These are phyloP conservation scores for Cetraspora pellucida DNA, from an alignment of 192 early-diverging fungal species.

Conservation along the genomic window DNA sequence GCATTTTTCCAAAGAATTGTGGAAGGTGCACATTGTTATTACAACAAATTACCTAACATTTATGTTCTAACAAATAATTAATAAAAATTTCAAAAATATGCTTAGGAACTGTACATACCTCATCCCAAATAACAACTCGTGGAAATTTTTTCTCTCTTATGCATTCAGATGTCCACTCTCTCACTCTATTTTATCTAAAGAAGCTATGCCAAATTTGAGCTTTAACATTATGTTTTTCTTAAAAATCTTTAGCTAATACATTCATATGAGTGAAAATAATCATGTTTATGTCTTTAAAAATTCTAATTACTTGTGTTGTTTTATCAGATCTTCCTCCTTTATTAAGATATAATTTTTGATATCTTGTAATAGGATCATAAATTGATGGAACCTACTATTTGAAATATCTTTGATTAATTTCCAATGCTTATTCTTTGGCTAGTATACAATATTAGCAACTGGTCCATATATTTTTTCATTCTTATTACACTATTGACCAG, in stretches of 20 bases:
- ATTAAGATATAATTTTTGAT: conserved; percentile 18
- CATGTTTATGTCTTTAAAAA: conserved; percentile 18
- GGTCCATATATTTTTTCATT: conserved; percentile 4
- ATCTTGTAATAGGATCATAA: conserved; percentile 24
- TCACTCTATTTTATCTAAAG: too few relatives aligned
- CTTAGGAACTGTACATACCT: too few relatives aligned
- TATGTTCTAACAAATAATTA: too few relatives aligned
- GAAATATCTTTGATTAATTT: too few relatives aligned
- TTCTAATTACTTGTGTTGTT: conserved; percentile 21
- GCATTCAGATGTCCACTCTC: too few relatives aligned
- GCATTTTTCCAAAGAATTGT: conserved; percentile 6
- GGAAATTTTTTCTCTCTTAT: too few relatives aligned
- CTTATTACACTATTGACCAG: conserved; percentile 8
- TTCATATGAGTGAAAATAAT: conserved; percentile 13
- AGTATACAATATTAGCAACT: background rate
- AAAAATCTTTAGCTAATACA: conserved; percentile 25
- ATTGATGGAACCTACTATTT: conserved; percentile 7
- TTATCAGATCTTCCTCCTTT: conserved; percentile 13
- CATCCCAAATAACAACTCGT: too few relatives aligned
- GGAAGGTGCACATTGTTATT: background rate
- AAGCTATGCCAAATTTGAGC: too few relatives aligned
- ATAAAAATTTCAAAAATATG: too few relatives aligned
- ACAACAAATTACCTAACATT: conserved; percentile 25
- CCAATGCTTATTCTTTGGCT: too few relatives aligned
- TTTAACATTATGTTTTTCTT: conserved; percentile 22